phyloP scores from a whole-genome alignment of 176 grass and related monocot species.

The Zizania latifolia region DNA sequence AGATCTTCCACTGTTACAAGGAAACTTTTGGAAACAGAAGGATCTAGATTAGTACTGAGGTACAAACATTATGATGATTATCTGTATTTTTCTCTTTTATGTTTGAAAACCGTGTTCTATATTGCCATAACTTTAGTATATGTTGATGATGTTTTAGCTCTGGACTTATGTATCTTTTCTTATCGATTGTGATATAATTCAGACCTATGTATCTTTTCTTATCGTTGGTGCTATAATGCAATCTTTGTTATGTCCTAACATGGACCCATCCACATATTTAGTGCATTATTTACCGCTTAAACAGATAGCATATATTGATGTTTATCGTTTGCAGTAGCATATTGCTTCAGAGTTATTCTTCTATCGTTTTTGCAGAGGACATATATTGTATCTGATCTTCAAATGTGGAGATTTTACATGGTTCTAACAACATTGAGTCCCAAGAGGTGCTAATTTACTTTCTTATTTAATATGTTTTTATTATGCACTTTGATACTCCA shows the following conservation, averaged over 20 bases:
- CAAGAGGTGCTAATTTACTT: conserved; percentile 22
- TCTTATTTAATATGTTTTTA: neutral
- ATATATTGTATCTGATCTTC: conserved; percentile 21
- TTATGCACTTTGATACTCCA: neutral
- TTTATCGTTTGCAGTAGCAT: neutral
- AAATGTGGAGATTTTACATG: conserved; percentile 26
- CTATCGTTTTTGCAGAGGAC: conserved; percentile 35
- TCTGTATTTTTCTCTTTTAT: neutral
- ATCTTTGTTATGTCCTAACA: neutral
- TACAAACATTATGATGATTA: conserved; percentile 30
- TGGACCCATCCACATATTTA: neutral
- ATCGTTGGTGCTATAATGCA: neutral
- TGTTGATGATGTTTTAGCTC: neutral
- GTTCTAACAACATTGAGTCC: conserved; percentile 19
- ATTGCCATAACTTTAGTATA: conserved; percentile 14
- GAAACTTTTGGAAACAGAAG: neutral
- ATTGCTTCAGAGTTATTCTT: conserved; percentile 20
- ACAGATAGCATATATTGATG: neutral
- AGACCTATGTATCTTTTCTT: neutral
- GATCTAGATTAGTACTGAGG: conserved; percentile 38
- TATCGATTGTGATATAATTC: neutral
- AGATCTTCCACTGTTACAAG: neutral
- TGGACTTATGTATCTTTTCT: conserved; percentile 22
- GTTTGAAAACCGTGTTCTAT: conserved; percentile 1
- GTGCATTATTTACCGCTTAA: neutral